A percentile compares a stretch with the other conserved stretches of the same genome.
Conservation (phyloP, 345 rosid genomes). For the Linum lewisii region DNA sequence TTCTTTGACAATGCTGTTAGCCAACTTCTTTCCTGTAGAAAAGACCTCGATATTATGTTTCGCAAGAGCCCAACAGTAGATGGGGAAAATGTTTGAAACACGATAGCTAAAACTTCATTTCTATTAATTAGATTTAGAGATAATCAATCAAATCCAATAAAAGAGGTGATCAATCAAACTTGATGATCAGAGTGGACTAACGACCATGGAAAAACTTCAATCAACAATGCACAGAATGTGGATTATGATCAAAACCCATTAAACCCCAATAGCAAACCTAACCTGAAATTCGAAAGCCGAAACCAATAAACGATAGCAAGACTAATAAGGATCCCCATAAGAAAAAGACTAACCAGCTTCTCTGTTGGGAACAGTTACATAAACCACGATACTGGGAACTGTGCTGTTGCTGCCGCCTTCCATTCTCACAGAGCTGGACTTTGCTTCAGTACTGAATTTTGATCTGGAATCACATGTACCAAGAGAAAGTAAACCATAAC, state of each 20-base stretch:
- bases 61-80: too few species aligned
- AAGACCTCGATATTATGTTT: too few species aligned
- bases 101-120: too few species aligned
- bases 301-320: too few species aligned
- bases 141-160: not conserved
- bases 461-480: conserved; percentile 26
- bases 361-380: conserved; percentile 79
- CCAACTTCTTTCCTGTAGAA: conserved; percentile 73
- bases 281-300: too few species aligned
- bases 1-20: conserved; percentile 66
- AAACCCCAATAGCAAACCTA: not conserved
- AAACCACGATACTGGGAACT: conserved; percentile 77
- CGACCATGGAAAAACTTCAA: not conserved
- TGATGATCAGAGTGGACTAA: not conserved
- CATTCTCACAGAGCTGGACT: conserved; percentile 37
- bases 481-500: conserved; percentile 4
- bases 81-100: too few species aligned
- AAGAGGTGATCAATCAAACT: not conserved
- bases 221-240: not conserved
- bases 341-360: conserved; percentile 50
- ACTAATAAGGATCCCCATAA: not conserved
- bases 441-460: conserved; percentile 31
- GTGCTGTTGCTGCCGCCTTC: conserved; percentile 43
- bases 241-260: too few species aligned
- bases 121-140: not conserved